phyloP scores from a whole-genome alignment of 257 asterid genomes.

The Lithospermum erythrorhizon region DNA sequence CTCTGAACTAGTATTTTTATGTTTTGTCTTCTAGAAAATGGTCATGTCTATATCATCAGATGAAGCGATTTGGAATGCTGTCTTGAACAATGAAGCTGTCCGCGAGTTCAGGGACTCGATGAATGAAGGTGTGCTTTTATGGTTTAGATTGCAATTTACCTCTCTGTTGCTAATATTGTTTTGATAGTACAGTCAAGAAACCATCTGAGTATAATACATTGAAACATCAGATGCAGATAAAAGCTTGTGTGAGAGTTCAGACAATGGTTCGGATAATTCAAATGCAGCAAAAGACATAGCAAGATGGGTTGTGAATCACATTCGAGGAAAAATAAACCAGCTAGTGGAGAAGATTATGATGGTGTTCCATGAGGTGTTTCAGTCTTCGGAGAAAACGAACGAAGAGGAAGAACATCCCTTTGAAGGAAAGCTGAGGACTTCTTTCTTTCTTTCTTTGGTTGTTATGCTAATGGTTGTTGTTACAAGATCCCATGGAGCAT shows the following conservation, averaged over 20 bases:
- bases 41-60: constrained; percentile 67
- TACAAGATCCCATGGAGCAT: constrained; percentile 35
- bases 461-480: constrained; percentile 49
- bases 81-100: constrained; percentile 55
- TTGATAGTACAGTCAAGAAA: no score
- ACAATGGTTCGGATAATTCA: constrained; percentile 16
- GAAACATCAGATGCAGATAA: constrained; percentile 14
- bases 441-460: constrained; percentile 46
- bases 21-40: constrained; percentile 34
- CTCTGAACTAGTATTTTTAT: neutral
- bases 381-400: constrained; percentile 10
- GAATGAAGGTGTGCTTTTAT: constrained; percentile 27
- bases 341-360: constrained; percentile 29
- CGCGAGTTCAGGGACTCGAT: constrained; percentile 51
- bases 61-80: constrained; percentile 71
- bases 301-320: constrained; percentile 28
- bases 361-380: constrained; percentile 31
- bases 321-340: constrained; percentile 34
- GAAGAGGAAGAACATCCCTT: constrained; percentile 12
- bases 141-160: neutral
- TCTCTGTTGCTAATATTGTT: neutral
- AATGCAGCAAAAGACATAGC: constrained; percentile 21
- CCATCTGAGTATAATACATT: neutral
- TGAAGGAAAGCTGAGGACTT: constrained; percentile 36
- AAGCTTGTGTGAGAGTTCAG: constrained; percentile 12